Evolutionary conservation across 1,284 basidiomycete species (phyloP).

Genomic region (Phenoliferia sp.): DNA sequence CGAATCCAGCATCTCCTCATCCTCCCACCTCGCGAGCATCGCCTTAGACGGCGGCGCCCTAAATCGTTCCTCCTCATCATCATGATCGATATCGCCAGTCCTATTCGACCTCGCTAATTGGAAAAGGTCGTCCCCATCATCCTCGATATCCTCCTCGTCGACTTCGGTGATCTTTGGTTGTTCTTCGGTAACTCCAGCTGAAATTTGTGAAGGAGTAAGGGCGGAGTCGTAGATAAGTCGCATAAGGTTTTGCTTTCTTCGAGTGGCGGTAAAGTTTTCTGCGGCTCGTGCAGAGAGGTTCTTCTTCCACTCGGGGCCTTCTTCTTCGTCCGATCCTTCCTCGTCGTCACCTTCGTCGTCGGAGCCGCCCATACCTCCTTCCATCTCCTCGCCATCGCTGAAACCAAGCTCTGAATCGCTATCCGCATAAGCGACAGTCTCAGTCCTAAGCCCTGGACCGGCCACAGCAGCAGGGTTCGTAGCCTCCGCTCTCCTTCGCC

Average conservation of each 20-base stretch:
- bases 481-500: conserved; percentile 11
- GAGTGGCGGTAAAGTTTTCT: conserved; percentile 49
- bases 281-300: conserved; percentile 62
- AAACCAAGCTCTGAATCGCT: conserved; percentile 33
- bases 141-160: conserved; percentile 31
- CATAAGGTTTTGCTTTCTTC: conserved; percentile 67
- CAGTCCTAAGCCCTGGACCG: conserved; percentile 4
- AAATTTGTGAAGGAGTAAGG: conserved; percentile 67
- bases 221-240: conserved; percentile 73
- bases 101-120: conserved; percentile 36
- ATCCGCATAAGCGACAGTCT: conserved; percentile 29
- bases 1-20: conserved; percentile 77
- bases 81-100: conserved; percentile 55
- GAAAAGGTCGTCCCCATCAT: conserved; percentile 37
- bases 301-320: conserved; percentile 70
- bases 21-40: conserved; percentile 70
- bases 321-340: conserved; percentile 41
- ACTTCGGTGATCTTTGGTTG: conserved; percentile 33
- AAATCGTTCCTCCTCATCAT: conserved; percentile 48
- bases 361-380: conserved; percentile 30
- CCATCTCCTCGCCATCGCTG: conserved; percentile 31
- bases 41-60: conserved; percentile 13
- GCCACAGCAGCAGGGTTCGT: background rate
- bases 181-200: conserved; percentile 46
- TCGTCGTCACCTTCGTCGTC: conserved; percentile 35